Conservation (phyloP, 192 early-diverging fungal genomes). For the Martensiomyces pterosporus region DNA sequence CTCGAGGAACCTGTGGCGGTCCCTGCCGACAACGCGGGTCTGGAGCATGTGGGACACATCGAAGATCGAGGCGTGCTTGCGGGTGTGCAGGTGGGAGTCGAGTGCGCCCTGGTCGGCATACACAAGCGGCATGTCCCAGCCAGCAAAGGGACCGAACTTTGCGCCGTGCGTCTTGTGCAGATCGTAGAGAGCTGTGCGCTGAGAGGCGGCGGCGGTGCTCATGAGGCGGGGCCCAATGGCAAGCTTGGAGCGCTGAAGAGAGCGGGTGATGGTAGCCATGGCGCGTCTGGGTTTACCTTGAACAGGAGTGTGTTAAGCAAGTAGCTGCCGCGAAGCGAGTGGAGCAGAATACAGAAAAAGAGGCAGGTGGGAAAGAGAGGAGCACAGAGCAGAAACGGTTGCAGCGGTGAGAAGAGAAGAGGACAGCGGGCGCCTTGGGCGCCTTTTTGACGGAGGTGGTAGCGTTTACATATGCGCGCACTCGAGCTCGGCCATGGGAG, state of each 20-base stretch:
- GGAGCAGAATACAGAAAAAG: too few relatives aligned
- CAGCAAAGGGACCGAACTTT: constrained; percentile 98
- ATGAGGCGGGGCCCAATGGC: constrained; percentile 16
- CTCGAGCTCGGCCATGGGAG: too few relatives aligned
- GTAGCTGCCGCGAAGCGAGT: too few relatives aligned
- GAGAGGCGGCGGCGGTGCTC: constrained; percentile 38
- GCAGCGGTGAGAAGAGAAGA: too few relatives aligned
- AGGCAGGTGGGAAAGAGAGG: background rate
- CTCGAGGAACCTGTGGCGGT: constrained; percentile 85
- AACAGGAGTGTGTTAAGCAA: too few relatives aligned
- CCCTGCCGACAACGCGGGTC: constrained; percentile 82
- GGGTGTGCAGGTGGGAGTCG: constrained; percentile 85
- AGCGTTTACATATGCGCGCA: too few relatives aligned
- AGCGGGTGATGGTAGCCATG: constrained; percentile 4
- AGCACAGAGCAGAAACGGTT: background rate
- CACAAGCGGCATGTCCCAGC: constrained; percentile 95
- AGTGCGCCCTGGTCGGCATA: constrained; percentile 82
- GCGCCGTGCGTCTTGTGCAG: constrained; percentile 89
- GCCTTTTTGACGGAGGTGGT: too few relatives aligned
- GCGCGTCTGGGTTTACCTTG: background rate
- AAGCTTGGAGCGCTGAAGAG: constrained; percentile 6
- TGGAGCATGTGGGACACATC: constrained; percentile 99
- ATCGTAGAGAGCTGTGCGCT: constrained; percentile 84
- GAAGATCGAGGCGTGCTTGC: constrained; percentile 88
- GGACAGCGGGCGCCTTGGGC: too few relatives aligned